phyloP scores from a whole-genome alignment of 306 rosid genomes.

The Rubus idaeus region DNA sequence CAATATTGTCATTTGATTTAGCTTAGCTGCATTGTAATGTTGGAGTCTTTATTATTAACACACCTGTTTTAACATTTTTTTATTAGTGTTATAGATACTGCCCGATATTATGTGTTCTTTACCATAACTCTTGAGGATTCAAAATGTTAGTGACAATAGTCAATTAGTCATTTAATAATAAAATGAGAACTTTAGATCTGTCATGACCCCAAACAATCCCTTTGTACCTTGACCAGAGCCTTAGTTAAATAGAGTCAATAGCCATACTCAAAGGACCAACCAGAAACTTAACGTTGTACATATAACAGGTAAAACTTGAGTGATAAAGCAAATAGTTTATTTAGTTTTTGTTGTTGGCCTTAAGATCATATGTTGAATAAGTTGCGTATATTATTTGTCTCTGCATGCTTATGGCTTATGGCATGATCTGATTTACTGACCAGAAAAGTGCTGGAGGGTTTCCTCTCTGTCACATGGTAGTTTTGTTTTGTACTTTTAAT shows the following conservation, averaged over 20 bases:
- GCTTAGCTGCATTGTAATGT: background rate
- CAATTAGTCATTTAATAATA: background rate
- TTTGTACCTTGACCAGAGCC: background rate
- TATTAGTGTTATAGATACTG: background rate
- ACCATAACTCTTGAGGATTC: background rate
- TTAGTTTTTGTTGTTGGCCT: background rate
- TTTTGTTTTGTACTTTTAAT: conserved; percentile 23
- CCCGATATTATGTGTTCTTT: background rate
- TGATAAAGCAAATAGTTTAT: background rate
- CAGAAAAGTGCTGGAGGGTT: background rate
- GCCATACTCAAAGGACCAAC: background rate
- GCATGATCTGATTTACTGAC: background rate
- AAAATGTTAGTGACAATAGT: background rate
- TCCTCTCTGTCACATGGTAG: background rate
- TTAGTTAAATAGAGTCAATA: background rate
- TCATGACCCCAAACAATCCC: conserved; percentile 2
- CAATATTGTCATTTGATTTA: background rate
- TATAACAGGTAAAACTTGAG: background rate
- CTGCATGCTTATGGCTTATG: background rate
- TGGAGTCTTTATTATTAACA: background rate
- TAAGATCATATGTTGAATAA: background rate
- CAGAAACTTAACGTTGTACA: too few species aligned
- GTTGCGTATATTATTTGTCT: background rate
- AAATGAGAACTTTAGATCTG: background rate
- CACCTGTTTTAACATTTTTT: background rate